Percentiles rank a stretch among this genome's conserved stretches.
These are phyloP conservation scores for Rhodotorula sp. DNA, from an alignment of 1,284 basidiomycete species.

Conservation along the genomic window DNA sequence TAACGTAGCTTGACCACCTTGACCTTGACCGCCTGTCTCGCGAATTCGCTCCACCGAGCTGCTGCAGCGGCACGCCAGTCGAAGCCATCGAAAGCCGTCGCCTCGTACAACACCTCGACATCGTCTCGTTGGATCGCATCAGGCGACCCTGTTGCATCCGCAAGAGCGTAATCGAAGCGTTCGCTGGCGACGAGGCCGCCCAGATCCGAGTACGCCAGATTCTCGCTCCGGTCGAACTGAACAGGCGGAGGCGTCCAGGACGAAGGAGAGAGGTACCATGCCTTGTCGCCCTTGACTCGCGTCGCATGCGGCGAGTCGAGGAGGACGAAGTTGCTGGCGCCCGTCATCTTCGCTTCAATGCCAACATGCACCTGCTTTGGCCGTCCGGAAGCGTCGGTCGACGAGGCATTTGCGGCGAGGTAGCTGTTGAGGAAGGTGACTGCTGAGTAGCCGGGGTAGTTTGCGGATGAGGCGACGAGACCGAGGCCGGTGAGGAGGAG, in stretches of 20 bases:
- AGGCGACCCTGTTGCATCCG: not conserved
- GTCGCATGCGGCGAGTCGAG: constrained; percentile 1
- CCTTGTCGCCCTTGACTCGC: too few relatives aligned
- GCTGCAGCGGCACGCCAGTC: not conserved
- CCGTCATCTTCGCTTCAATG: constrained; percentile 19
- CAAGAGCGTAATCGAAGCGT: constrained; percentile 10
- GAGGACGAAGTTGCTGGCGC: constrained; percentile 22
- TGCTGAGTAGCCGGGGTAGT: constrained; percentile 23
- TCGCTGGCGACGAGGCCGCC: not conserved
- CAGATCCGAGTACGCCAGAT: not conserved
- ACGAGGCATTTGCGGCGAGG: not conserved
- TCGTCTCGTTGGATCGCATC: not conserved
- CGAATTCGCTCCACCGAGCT: not conserved
- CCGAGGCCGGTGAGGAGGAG: constrained; percentile 16
- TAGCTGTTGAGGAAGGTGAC: not conserved
- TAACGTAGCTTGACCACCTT: not conserved
- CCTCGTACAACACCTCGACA: not conserved
- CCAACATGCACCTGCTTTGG: constrained; percentile 7
- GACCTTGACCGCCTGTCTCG: not conserved
- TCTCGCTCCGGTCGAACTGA: constrained; percentile 12
- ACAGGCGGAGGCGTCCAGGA: not conserved
- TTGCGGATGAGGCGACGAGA: constrained; percentile 5
- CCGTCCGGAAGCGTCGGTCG: not conserved
- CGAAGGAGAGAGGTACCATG: constrained; percentile 15
- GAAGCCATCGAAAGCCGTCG: constrained; percentile 3